phyloP scores from a whole-genome alignment of 345 rosid genomes.

The Hypericum perforatum region DNA sequence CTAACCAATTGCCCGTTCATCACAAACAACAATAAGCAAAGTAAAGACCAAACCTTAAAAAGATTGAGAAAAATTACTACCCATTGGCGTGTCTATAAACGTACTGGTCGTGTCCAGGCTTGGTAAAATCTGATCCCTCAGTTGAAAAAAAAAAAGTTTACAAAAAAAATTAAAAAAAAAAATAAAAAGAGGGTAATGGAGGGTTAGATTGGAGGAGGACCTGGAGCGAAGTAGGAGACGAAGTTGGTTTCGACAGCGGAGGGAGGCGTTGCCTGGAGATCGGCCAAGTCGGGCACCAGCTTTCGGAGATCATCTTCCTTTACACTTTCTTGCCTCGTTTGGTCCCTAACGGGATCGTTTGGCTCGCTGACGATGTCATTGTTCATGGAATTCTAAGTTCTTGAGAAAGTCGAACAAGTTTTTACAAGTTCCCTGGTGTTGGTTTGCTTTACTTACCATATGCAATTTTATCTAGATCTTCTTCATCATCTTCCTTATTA shows the following conservation, averaged over 20 bases:
- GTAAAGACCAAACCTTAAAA: background rate
- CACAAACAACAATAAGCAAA: background rate
- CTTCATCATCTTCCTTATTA: too few species aligned
- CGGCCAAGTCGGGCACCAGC: constrained; percentile 40
- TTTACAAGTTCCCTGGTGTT: too few species aligned
- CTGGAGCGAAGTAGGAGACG: constrained; percentile 68
- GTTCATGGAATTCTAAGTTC: constrained; percentile 9
- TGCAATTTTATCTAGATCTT: too few species aligned
- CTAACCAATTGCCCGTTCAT: constrained; percentile 15
- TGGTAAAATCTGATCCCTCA: constrained; percentile 54
- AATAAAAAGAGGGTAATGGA: background rate
- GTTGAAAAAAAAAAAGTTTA: background rate
- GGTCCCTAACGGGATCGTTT: background rate
- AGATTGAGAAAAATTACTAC: constrained; percentile 19
- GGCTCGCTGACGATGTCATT: constrained; percentile 4
- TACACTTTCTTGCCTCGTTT: background rate
- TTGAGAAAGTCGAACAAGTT: too few species aligned
- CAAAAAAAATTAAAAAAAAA: background rate
- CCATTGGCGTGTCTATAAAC: constrained; percentile 89
- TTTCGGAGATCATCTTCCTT: constrained; percentile 37
- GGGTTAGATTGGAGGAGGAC: constrained; percentile 17
- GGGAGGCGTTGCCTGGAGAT: constrained; percentile 57
- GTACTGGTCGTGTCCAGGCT: constrained; percentile 79
- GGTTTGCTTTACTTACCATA: too few species aligned
- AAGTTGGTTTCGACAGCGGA: constrained; percentile 67